Evolutionary conservation across 169 alveolate genomes (phyloP).

Genomic region (Plasmodium cynomolgi): DNA sequence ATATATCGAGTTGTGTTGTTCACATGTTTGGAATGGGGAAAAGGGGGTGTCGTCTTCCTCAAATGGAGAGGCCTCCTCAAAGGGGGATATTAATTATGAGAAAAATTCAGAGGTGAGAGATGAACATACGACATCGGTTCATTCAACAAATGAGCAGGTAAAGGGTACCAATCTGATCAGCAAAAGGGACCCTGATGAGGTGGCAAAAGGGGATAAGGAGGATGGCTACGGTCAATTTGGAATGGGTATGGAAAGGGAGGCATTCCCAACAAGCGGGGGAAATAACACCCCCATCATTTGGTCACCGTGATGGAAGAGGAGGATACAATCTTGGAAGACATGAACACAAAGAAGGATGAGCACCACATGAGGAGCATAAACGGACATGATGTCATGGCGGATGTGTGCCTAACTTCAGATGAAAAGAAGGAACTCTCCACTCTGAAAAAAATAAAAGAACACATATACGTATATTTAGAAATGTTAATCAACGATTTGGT

Average conservation of each 20-base stretch:
- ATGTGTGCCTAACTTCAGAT: neutral
- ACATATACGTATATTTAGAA: slow-evolving; percentile 55
- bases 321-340: neutral
- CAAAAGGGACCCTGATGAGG: neutral
- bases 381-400: neutral
- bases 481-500: slow-evolving; percentile 52
- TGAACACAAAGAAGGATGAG: neutral
- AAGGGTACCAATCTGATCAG: neutral
- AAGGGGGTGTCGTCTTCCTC: neutral
- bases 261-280: neutral
- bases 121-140: neutral
- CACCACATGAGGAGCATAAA: neutral
- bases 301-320: neutral
- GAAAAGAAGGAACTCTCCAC: slow-evolving; percentile 32
- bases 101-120: slow-evolving; percentile 5
- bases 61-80: neutral
- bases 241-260: neutral
- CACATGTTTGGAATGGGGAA: slow-evolving; percentile 9
- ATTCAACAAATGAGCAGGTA: neutral
- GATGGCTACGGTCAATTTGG: neutral
- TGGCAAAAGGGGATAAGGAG: neutral
- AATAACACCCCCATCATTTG: neutral
- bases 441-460: slow-evolving; percentile 57
- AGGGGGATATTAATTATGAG: neutral
- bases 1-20: slow-evolving; percentile 24